Conservation (phyloP, 2,329 filamentous ascomycete species). For the Paecilomyces dactylethromorphus region DNA sequence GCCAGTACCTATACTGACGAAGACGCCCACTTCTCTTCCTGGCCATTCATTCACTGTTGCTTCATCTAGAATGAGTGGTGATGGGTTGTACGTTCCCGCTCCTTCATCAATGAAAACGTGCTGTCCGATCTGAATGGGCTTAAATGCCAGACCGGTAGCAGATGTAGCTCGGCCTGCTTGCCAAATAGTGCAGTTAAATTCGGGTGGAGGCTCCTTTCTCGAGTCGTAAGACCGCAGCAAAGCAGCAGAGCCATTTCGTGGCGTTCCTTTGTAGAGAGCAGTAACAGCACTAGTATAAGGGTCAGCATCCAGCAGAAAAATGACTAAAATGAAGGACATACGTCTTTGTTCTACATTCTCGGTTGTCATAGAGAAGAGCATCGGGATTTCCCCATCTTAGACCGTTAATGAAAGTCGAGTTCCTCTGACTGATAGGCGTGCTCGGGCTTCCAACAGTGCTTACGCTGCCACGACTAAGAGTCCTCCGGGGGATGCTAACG, state of each 20-base stretch:
- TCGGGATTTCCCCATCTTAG: slow-evolving; percentile 71
- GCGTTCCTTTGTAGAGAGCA: slow-evolving; percentile 80
- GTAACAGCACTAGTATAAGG: slow-evolving; percentile 66
- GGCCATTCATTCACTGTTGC: slow-evolving; percentile 92
- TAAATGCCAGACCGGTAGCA: slow-evolving; percentile 88
- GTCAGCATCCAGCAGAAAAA: slow-evolving; percentile 12
- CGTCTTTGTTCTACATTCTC: slow-evolving; percentile 86
- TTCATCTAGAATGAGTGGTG: slow-evolving; percentile 80
- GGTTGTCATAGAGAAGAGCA: slow-evolving; percentile 77
- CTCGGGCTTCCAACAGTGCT: slow-evolving; percentile 69
- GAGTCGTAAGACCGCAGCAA: slow-evolving; percentile 93
- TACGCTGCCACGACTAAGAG: slow-evolving; percentile 72
- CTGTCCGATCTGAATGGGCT: slow-evolving; percentile 89
- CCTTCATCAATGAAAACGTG: slow-evolving; percentile 93
- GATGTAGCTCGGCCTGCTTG: slow-evolving; percentile 92
- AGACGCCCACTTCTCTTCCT: slow-evolving; percentile 82
- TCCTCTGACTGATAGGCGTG: slow-evolving; percentile 50
- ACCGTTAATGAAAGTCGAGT: slow-evolving; percentile 38
- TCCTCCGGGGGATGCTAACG: slow-evolving; percentile 44
- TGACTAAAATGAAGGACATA: slow-evolving; percentile 41
- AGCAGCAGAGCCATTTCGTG: slow-evolving; percentile 59
- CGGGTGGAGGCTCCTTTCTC: slow-evolving; percentile 78
- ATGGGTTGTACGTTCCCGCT: slow-evolving; percentile 82
- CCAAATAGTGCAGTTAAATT: slow-evolving; percentile 95
- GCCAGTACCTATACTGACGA: slow-evolving; percentile 90